A percentile compares a stretch with the other conserved stretches of the same genome.
Evolutionary conservation across 306 rosid genomes (phyloP).

Genomic region (Vicia sativa): DNA sequence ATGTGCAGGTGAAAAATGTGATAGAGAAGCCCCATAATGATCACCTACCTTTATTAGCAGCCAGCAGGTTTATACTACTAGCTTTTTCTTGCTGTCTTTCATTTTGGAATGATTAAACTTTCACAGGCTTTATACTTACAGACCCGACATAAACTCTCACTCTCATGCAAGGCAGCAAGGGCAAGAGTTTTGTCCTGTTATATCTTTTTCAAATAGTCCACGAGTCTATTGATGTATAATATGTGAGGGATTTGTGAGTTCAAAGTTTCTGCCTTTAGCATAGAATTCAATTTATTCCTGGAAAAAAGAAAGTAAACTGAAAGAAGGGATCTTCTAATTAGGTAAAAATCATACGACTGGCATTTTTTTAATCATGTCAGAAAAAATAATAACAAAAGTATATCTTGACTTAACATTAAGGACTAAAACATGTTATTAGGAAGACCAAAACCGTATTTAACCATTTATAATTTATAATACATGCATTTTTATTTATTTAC

Average conservation of each 20-base stretch:
- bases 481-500: background rate
- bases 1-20: constrained; percentile 91
- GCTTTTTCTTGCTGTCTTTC: constrained; percentile 15
- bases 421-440: too few relatives aligned
- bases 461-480: background rate
- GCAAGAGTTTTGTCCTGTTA: background rate
- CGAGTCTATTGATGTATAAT: background rate
- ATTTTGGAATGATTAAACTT: constrained; percentile 22
- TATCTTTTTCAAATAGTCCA: background rate
- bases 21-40: constrained; percentile 95
- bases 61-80: constrained; percentile 82
- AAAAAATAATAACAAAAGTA: too few relatives aligned
- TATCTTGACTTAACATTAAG: too few relatives aligned
- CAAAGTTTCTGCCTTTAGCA: constrained; percentile 9
- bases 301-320: constrained; percentile 16
- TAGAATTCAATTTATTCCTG: constrained; percentile 10
- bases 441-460: too few relatives aligned
- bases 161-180: background rate
- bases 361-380: background rate
- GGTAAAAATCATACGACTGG: background rate
- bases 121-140: constrained; percentile 21
- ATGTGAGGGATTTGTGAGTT: background rate
- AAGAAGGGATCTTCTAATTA: constrained; percentile 21
- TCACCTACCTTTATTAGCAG: constrained; percentile 91
- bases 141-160: constrained; percentile 1